Percentiles rank a stretch among this genome's conserved stretches.
Evolutionary conservation across 371 early-diverging fungal species (phyloP).

Genomic region (Apophysomyces elegans): DNA sequence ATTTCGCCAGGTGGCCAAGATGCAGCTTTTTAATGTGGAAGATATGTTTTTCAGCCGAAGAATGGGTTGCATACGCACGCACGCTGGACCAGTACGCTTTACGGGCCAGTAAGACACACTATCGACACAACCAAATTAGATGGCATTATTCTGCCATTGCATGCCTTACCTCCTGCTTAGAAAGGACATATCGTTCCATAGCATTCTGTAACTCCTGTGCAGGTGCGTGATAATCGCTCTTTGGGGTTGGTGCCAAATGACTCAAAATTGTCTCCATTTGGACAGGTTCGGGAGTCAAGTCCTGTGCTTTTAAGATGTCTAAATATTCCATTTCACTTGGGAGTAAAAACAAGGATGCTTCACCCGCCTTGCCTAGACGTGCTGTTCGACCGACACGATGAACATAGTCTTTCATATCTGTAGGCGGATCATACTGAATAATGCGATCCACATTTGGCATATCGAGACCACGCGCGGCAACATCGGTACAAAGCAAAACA

Average conservation of each 20-base stretch:
- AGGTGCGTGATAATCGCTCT: constrained; percentile 57
- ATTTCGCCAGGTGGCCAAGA: constrained; percentile 94
- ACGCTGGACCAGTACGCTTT: constrained; percentile 88
- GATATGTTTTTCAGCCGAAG: constrained; percentile 77
- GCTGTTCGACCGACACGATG: constrained; percentile 99
- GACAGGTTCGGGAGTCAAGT: constrained; percentile 56
- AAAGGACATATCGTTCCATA: constrained; percentile 64
- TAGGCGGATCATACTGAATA: constrained; percentile 98
- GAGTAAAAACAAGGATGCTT: constrained; percentile 81
- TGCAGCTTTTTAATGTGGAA: constrained; percentile 94
- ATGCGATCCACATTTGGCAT: constrained; percentile 91
- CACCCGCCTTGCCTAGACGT: constrained; percentile 87
- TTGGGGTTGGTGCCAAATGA: constrained; percentile 35
- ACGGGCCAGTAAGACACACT: constrained; percentile 70
- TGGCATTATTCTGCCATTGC: neutral
- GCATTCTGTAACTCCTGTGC: constrained; percentile 70
- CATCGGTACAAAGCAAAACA: constrained; percentile 95
- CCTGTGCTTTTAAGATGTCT: constrained; percentile 72
- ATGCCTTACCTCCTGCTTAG: constrained; percentile 54
- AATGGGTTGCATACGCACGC: constrained; percentile 94
- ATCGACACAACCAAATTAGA: constrained; percentile 1
- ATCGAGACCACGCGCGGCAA: constrained; percentile 99
- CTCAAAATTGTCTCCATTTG: constrained; percentile 55
- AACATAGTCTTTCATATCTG: constrained; percentile 90
- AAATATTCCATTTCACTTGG: constrained; percentile 91